Conservation (phyloP, 192 early-diverging fungal genomes). For the Anaeromyces robustus region DNA sequence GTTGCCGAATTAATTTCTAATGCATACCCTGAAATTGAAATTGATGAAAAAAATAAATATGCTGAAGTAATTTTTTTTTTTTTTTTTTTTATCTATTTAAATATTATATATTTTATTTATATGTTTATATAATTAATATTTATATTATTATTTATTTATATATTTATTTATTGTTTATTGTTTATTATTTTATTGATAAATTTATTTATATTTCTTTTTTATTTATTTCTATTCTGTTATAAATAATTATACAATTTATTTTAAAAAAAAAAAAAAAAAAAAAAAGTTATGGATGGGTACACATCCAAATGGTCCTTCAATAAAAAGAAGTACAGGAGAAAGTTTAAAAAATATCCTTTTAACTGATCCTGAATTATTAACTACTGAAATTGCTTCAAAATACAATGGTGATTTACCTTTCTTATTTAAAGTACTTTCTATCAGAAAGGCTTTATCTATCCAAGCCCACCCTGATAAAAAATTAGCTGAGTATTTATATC, state of each 20-base stretch:
- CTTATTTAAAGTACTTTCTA: slow-evolving; percentile 88
- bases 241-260: no score
- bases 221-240: neutral
- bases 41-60: slow-evolving; percentile 59
- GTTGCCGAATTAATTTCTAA: slow-evolving; percentile 69
- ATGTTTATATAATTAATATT: no score
- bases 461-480: slow-evolving; percentile 94
- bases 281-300: slow-evolving; percentile 93
- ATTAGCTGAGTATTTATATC: slow-evolving; percentile 58
- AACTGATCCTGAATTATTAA: slow-evolving; percentile 33
- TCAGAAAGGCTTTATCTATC: slow-evolving; percentile 81
- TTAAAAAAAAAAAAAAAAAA: neutral
- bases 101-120: neutral
- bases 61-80: slow-evolving; percentile 51
- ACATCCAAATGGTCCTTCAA: slow-evolving; percentile 78
- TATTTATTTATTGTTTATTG: no score
- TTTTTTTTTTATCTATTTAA: neutral
- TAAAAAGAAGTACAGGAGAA: neutral
- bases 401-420: slow-evolving; percentile 82
- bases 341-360: slow-evolving; percentile 44
- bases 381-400: slow-evolving; percentile 27
- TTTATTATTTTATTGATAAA: no score
- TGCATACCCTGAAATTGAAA: slow-evolving; percentile 24
- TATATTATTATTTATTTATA: no score
- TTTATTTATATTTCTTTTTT: neutral